Conservation (phyloP, 352 stramenopile species). For the Thalassiosira mediterranea region DNA sequence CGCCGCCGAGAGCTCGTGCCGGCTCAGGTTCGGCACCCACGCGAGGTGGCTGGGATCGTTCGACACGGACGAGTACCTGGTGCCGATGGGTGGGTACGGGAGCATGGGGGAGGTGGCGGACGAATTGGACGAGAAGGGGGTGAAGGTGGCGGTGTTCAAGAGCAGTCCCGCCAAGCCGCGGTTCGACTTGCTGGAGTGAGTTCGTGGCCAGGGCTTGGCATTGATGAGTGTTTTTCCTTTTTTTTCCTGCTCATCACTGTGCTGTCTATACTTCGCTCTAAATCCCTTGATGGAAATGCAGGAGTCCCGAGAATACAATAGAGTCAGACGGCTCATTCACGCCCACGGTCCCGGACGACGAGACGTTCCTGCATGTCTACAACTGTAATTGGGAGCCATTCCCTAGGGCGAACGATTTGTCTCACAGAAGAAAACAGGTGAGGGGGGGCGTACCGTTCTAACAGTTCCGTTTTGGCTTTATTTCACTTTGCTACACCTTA, state of each 20-base stretch:
- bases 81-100: slow-evolving; percentile 70
- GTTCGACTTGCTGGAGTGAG: slow-evolving; percentile 71
- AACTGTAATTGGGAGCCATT: slow-evolving; percentile 79
- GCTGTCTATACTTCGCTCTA: too few species aligned
- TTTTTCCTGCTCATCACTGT: not conserved
- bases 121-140: slow-evolving; percentile 67
- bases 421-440: slow-evolving; percentile 58
- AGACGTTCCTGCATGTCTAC: slow-evolving; percentile 79
- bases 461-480: too few species aligned
- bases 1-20: slow-evolving; percentile 77
- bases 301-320: slow-evolving; percentile 39
- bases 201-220: slow-evolving; percentile 7
- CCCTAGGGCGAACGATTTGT: slow-evolving; percentile 68
- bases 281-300: too few species aligned
- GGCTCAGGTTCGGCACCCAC: slow-evolving; percentile 76
- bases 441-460: too few species aligned
- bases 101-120: slow-evolving; percentile 66
- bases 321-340: slow-evolving; percentile 29
- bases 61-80: slow-evolving; percentile 80
- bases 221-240: not conserved
- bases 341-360: slow-evolving; percentile 56
- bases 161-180: slow-evolving; percentile 71
- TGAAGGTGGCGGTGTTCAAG: slow-evolving; percentile 76
- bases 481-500: too few species aligned
- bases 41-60: slow-evolving; percentile 75